phyloP scores from a whole-genome alignment of 2,329 filamentous ascomycete genomes.

The Diplodia sapinea region DNA sequence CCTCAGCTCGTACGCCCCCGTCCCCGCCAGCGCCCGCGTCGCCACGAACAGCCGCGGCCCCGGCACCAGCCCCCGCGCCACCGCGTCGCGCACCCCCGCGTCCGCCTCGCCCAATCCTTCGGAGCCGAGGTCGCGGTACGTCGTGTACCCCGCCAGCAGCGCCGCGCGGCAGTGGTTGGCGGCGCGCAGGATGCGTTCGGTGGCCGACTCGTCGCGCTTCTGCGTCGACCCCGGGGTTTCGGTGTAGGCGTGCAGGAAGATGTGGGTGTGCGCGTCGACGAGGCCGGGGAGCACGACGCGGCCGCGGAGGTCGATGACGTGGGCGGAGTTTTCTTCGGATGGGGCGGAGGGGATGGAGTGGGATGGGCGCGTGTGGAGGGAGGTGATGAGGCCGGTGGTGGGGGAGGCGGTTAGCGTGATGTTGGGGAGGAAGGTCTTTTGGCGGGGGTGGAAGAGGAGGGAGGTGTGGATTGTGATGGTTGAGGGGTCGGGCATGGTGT shows the following conservation, averaged over 20 bases:
- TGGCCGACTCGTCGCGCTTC: slow-evolving; percentile 64
- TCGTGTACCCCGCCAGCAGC: slow-evolving; percentile 64
- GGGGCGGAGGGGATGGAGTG: too few species aligned
- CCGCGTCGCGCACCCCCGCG: slow-evolving; percentile 58
- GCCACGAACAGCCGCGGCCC: slow-evolving; percentile 64
- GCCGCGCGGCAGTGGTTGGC: slow-evolving; percentile 60
- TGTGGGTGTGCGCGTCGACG: slow-evolving; percentile 63
- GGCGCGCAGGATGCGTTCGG: slow-evolving; percentile 62
- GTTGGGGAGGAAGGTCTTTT: slow-evolving; percentile 50
- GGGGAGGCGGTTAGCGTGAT: slow-evolving; percentile 53
- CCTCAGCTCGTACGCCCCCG: slow-evolving; percentile 57
- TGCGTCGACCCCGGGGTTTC: slow-evolving; percentile 55
- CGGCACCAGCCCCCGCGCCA: slow-evolving; percentile 60
- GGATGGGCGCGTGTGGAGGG: slow-evolving; percentile 40
- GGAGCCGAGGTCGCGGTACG: slow-evolving; percentile 63
- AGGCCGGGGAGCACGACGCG: slow-evolving; percentile 58
- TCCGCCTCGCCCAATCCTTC: slow-evolving; percentile 60
- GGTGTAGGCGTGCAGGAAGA: slow-evolving; percentile 57
- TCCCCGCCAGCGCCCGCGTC: slow-evolving; percentile 58
- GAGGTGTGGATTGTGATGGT: slow-evolving; percentile 51
- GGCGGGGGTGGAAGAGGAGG: slow-evolving; percentile 55
- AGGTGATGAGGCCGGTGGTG: slow-evolving; percentile 50
- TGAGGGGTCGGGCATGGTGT: not conserved
- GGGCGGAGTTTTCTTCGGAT: too few species aligned
- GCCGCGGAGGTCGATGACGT: slow-evolving; percentile 62